Conservation (phyloP, 2,329 filamentous ascomycete genomes). For the Monilinia polystroma region DNA sequence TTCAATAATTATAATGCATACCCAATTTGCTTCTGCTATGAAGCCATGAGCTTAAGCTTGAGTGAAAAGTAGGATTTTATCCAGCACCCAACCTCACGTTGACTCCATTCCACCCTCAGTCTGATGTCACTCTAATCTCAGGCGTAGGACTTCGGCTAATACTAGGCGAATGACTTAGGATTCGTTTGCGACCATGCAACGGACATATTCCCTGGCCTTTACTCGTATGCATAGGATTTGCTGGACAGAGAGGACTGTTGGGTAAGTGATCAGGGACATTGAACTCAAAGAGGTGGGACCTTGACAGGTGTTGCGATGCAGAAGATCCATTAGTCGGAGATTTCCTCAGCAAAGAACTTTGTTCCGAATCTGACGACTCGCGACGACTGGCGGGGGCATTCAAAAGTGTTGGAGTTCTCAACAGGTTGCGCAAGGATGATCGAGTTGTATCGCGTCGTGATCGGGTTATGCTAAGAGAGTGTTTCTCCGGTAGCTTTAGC, state of each 20-base stretch:
- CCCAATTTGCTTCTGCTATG: not conserved
- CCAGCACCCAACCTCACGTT: not conserved
- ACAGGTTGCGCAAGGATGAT: not conserved
- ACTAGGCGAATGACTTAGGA: slow-evolving; percentile 4
- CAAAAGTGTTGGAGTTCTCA: slow-evolving; percentile 12
- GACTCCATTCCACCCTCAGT: not conserved
- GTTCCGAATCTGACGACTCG: slow-evolving; percentile 10
- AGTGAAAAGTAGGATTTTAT: not conserved
- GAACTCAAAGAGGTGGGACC: slow-evolving; percentile 40
- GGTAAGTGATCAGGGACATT: slow-evolving; percentile 47
- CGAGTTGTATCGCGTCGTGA: slow-evolving; percentile 1
- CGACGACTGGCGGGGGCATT: not conserved
- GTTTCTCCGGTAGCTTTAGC: not conserved
- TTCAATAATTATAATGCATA: not conserved
- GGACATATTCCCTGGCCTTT: slow-evolving; percentile 44
- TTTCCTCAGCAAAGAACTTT: not conserved
- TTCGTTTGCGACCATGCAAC: slow-evolving; percentile 43
- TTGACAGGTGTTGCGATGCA: not conserved
- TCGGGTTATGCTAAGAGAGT: not conserved
- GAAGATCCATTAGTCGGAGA: slow-evolving; percentile 1
- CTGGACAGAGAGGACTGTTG: slow-evolving; percentile 46
- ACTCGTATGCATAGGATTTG: slow-evolving; percentile 43
- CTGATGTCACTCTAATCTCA: slow-evolving; percentile 14
- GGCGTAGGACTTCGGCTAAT: slow-evolving; percentile 25
- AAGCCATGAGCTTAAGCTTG: not conserved